phyloP scores from a whole-genome alignment of 2,329 filamentous ascomycete genomes.

The Fusarium begoniae region DNA sequence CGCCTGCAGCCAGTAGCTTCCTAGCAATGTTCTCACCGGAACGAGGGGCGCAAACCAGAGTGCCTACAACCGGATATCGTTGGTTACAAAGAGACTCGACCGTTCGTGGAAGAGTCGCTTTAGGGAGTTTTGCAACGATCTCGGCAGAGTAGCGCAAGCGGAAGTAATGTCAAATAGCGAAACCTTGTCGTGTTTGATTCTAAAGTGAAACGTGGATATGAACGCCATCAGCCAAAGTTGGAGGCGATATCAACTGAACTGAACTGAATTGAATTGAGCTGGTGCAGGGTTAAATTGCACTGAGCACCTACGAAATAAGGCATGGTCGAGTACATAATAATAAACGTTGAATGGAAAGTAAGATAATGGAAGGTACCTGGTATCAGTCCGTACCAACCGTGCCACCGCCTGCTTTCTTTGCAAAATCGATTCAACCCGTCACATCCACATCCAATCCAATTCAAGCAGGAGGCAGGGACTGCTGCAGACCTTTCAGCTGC shows the following conservation, averaged over 20 bases:
- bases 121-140: constrained; percentile 12
- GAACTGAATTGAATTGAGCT: not conserved
- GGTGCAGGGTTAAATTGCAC: not conserved
- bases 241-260: not conserved
- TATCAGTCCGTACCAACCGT: constrained; percentile 19
- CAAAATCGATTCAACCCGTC: not conserved
- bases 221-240: not conserved
- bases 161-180: constrained; percentile 13
- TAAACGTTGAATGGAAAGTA: constrained; percentile 1
- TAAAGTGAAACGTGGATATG: constrained; percentile 4
- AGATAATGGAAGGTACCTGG: not conserved
- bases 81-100: constrained; percentile 25
- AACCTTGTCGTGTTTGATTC: constrained; percentile 9
- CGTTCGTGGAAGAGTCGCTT: constrained; percentile 33
- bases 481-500: not conserved
- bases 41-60: constrained; percentile 25
- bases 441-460: not conserved
- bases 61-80: constrained; percentile 23
- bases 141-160: constrained; percentile 16
- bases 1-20: constrained; percentile 20
- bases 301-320: not conserved
- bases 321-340: not conserved
- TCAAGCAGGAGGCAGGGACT: constrained; percentile 2
- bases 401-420: not conserved
- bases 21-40: constrained; percentile 11